Percentiles rank a stretch among this genome's conserved stretches.
Conservation (phyloP, 208 protist species). For the Acanthamoeba polyphaga region DNA sequence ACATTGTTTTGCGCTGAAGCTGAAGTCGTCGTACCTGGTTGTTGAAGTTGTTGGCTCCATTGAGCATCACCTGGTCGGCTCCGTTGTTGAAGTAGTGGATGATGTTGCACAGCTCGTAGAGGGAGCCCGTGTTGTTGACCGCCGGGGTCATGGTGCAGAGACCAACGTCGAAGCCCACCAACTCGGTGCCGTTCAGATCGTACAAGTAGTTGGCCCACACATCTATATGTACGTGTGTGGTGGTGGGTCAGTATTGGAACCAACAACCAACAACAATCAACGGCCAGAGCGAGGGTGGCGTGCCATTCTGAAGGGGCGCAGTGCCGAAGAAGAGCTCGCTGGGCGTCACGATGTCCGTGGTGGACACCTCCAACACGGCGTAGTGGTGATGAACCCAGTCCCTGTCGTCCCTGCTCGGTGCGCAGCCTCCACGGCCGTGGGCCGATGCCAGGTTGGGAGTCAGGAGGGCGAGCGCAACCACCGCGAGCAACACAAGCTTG, state of each 20-base stretch:
- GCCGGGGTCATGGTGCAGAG: neutral
- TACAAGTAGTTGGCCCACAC: neutral
- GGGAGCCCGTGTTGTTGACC: neutral
- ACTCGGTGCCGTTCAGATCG: neutral
- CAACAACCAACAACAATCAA: too few species aligned
- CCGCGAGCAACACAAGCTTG: too few species aligned
- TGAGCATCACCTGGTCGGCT: slow-evolving; percentile 2
- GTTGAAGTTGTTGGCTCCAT: slow-evolving; percentile 5
- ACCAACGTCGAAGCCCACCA: neutral
- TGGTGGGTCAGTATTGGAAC: neutral
- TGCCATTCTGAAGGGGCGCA: neutral
- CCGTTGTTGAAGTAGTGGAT: slow-evolving; percentile 49
- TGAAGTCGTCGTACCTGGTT: neutral
- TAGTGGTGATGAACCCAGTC: neutral
- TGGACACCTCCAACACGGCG: neutral
- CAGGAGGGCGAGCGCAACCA: too few species aligned
- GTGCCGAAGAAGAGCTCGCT: neutral
- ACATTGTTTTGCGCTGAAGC: neutral
- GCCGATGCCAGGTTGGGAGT: too few species aligned
- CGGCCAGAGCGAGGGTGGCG: too few species aligned
- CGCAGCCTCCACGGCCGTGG: too few species aligned
- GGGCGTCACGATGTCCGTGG: neutral
- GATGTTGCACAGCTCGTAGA: slow-evolving; percentile 22
- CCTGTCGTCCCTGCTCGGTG: neutral
- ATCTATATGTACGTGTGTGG: neutral